Base-by-base conservation (phyloP, 139 green algal genomes). In the Medakamo hakoo region DNA sequence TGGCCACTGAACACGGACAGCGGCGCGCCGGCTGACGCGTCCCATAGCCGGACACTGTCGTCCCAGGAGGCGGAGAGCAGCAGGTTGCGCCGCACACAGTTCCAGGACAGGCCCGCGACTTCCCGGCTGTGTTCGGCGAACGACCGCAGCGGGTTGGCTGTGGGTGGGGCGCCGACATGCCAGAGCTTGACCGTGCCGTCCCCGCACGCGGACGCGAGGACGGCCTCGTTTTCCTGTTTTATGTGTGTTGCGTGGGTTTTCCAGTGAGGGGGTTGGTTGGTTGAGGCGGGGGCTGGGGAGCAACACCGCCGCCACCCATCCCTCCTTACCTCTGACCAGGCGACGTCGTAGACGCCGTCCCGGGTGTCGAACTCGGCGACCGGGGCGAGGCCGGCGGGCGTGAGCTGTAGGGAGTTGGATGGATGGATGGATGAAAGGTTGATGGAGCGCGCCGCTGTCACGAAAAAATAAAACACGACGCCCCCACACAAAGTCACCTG, bases 291-390 rank as follows among this genome's bases (percentile, higher is more conserved):
- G n/a, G n/a, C n/a, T n/a, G n/a, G n/a, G n/a, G n/a, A n/a, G n/a
- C n/a, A n/a, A n/a, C n/a, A n/a, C n/a, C n/a, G n/a, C n/a, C n/a
- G n/a, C n/a, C n/a, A n/a, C n/a, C n/a, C n/a, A n/a, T n/a, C n/a
- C n/a, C n/a, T n/a, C n/a, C n/a, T n/a, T n/a, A 68, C 69, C 72
- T 99, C 93, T 60, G 81, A 92, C 93, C 93, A 99, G 3, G 68
- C 73, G 70, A 86, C 95, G 70, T 99, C 93, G 67, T 95, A 97
- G 48, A 98, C 65, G 1, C 91, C 92, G 66, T 99, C 92, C n/a
- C 67, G 66, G 2, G 93, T 97, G 78, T 98, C 92, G 76, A 93
- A 99, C 0, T 74, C 67, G 3, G 77, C 77, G 4, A 87, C 72
- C 71, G 93, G 84, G 14, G 73, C 56, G 1, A 98, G 60, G 24